phyloP scores from a whole-genome alignment of 306 rosid species.

The Sesbania bispinosa region DNA sequence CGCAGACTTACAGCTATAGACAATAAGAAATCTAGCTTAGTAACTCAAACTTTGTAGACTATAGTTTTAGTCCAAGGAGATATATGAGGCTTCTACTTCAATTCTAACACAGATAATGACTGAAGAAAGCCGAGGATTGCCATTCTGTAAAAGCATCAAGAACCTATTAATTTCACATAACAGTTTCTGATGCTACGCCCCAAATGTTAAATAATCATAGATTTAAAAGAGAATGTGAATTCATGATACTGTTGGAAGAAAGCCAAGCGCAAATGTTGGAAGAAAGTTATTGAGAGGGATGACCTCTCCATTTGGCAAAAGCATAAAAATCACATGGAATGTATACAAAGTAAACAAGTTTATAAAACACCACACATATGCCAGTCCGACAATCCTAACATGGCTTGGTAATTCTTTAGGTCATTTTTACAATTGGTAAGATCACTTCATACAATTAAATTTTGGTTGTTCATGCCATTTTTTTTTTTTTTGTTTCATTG shows the following conservation, averaged over 20 bases:
- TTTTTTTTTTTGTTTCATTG: neutral
- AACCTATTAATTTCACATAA: neutral
- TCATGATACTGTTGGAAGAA: too few species aligned
- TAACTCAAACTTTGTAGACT: neutral
- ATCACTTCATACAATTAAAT: neutral
- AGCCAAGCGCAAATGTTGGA: constrained; percentile 77
- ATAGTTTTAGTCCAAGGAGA: neutral
- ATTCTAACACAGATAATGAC: neutral
- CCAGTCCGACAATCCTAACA: constrained; percentile 73
- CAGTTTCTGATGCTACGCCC: neutral
- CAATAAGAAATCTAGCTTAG: neutral
- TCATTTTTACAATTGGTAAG: neutral
- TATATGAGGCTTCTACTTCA: neutral
- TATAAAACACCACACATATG: constrained; percentile 71
- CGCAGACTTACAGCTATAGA: neutral
- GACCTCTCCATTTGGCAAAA: constrained; percentile 90
- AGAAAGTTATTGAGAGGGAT: constrained; percentile 62
- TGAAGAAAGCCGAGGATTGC: constrained; percentile 66
- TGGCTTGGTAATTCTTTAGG: constrained; percentile 55
- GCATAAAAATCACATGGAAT: constrained; percentile 78
- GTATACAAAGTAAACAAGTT: constrained; percentile 48
- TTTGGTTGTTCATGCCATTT: constrained; percentile 1
- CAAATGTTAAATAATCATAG: neutral
- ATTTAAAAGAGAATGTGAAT: neutral
- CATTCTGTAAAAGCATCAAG: constrained; percentile 56